Base-by-base conservation (phyloP, 495 filamentous ascomycete genomes). In the Podospora pseudocomata region DNA sequence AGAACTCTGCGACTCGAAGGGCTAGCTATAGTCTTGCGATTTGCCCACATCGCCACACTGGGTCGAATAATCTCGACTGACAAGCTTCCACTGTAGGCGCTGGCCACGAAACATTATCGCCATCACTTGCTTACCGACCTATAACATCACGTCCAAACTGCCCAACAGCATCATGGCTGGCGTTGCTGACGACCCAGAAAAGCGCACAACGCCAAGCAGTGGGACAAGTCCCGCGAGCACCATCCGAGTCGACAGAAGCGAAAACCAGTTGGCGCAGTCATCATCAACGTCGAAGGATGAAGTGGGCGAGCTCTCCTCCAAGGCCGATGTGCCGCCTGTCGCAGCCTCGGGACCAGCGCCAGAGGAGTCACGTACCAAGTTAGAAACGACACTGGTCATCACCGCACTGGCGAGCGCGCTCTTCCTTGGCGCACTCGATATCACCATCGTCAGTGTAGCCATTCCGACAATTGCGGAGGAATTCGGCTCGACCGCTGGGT, bases 401-500 rank as follows among this genome's bases (percentile, higher is more conserved):
- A 65, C 74, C 5, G 78, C 82, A 1, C 77, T 89, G 9, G 82
- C 80, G 53, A 74, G 79, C 2, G 81, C 81, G 26, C 77, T 86
- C 19, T 87, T 88, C 73, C 79, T 89, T 28, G 82, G 85, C 5
- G 83, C 85, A 0, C 80, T 89, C 54, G 76, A 79, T 69, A 71
- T 75, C 1, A 79, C 79, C 30, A 81, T 80, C 66, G 75, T 79
- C 9, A 75, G 75, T 23, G 75, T 77, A 2, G 74, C 78, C 1
- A 70, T 80, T 23, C 87, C 87, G 4, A 88, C 86, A 3, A 92
- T 92, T 65, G 85, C 89, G 0, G 77, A 82, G 3, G 78, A 86
- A 58, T 91, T 91, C 71, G 69, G 84, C 57, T 85, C 86, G 60
- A 85, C 86, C 61, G 84, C 86, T 63, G 89, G 88, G 6, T 93